Conservation (phyloP, 2,329 filamentous ascomycete species). For the Sporothrix pallida region DNA sequence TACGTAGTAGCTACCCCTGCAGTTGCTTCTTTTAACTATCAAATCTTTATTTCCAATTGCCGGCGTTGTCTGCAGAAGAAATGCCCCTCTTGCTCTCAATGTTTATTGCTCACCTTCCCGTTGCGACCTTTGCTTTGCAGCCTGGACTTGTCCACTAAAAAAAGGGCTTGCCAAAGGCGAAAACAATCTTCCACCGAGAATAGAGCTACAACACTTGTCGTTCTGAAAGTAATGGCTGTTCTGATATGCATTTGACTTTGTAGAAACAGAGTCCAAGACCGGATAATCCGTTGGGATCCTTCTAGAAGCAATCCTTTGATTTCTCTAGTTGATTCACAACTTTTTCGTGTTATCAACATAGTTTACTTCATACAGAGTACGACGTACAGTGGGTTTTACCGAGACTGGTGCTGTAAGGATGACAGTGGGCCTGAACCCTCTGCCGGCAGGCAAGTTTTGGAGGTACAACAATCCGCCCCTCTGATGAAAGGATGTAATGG, state of each 20-base stretch:
- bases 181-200: conserved; percentile 4
- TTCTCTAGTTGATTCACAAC: no score
- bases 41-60: conserved; percentile 4
- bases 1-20: not conserved
- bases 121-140: not conserved
- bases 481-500: conserved; percentile 28
- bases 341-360: not conserved
- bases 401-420: not conserved
- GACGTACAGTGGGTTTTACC: not conserved
- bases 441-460: conserved; percentile 14
- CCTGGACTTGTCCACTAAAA: conserved; percentile 1
- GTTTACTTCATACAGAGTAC: no score
- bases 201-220: not conserved
- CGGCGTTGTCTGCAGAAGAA: not conserved
- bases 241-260: not conserved
- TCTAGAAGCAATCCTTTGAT: not conserved
- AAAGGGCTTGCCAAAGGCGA: not conserved
- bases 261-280: not conserved
- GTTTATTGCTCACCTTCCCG: conserved; percentile 3
- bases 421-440: not conserved
- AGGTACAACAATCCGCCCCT: not conserved
- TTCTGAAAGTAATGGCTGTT: not conserved
- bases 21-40: not conserved
- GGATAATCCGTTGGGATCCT: not conserved
- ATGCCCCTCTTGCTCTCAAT: not conserved